Evolutionary conservation across 805 yeast genomes (phyloP), one percentile per base, ranked within the genome.

Genomic region (Nakazawaea laoshanensis): DNA sequence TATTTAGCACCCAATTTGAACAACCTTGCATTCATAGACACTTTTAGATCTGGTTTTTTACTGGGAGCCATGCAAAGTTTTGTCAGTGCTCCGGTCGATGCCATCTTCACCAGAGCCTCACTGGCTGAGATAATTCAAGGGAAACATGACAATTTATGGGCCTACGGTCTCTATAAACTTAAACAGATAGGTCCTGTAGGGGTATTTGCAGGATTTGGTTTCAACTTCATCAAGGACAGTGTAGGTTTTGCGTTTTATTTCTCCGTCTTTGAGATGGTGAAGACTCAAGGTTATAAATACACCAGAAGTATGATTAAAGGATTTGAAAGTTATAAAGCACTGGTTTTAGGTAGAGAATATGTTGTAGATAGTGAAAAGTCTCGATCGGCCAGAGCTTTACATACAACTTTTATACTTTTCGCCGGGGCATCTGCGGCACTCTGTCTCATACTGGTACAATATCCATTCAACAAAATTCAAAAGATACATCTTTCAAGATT

Each of bases 41-140:
- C 86, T 0, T 73, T 84, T 55, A 54, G 74, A 30, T 85, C 96
- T 0, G 97, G 97, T 0, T 74, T 78, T 36, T 42, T 84, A 0
- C 96, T 96, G 0, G 96, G 96, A 2, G 74, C 79, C 0, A 74
- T 77, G 16, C 95, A 92, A 46, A 81, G 94, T n/a, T 57, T 85
- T 12, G 88, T 85, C 1, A 95, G 95, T 2, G 89, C 96, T 2
- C 97, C 97, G 0, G 65, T 89, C 4, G 96, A 89, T 55, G 95
- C 96, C 6, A 74, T 89, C 3, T 82, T 80, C 48, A 74, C 94
- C 2, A 65, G 96, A 43, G 83, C 88, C 42, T 67, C 77, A 2
- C 78, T 85, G 4, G 71, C 80, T 8, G 95, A 86, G 43, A 57
- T 88, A 33, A 55, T 85, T 11, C 67, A 70, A 33, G 82, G 86